A percentile compares a stretch with the other conserved stretches of the same genome.
Conservation (phyloP, 2,329 filamentous ascomycete genomes). For the Fusarium paranaense region DNA sequence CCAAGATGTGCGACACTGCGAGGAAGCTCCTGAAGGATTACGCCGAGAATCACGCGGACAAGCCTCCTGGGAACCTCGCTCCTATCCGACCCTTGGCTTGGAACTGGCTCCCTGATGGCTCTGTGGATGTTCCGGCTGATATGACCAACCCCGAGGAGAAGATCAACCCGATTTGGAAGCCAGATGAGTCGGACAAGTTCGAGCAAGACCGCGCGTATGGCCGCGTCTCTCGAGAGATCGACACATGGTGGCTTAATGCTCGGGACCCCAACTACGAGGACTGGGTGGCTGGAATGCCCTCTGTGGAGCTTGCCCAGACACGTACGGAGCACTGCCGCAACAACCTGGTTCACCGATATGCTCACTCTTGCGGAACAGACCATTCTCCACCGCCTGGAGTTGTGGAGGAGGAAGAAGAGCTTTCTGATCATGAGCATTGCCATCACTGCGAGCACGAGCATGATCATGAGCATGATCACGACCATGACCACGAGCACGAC, state of each 20-base stretch:
- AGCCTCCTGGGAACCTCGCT: conserved; percentile 62
- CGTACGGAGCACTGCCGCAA: conserved; percentile 69
- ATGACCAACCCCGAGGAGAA: conserved; percentile 55
- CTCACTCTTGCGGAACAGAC: conserved; percentile 57
- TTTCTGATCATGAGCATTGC: conserved; percentile 53
- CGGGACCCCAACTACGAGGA: conserved; percentile 70
- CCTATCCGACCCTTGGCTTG: conserved; percentile 64
- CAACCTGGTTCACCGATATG: conserved; percentile 68
- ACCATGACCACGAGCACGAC: conserved; percentile 48
- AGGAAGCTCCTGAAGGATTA: conserved; percentile 67
- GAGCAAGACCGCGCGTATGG: conserved; percentile 70
- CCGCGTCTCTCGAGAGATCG: conserved; percentile 72
- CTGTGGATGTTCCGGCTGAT: conserved; percentile 46
- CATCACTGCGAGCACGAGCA: conserved; percentile 50
- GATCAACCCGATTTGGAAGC: conserved; percentile 62
- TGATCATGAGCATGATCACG: conserved; percentile 46
- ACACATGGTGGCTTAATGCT: conserved; percentile 73
- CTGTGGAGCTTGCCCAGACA: conserved; percentile 68
- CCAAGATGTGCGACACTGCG: conserved; percentile 68
- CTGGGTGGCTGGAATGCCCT: conserved; percentile 69
- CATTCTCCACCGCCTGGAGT: conserved; percentile 52
- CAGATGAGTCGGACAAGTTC: conserved; percentile 66
- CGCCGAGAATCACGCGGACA: conserved; percentile 60
- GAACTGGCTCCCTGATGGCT: conserved; percentile 64
- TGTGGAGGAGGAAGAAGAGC: conserved; percentile 48